Evolutionary conservation across 2,329 filamentous ascomycete species (phyloP).

Genomic region (Monilinia aucupariae): DNA sequence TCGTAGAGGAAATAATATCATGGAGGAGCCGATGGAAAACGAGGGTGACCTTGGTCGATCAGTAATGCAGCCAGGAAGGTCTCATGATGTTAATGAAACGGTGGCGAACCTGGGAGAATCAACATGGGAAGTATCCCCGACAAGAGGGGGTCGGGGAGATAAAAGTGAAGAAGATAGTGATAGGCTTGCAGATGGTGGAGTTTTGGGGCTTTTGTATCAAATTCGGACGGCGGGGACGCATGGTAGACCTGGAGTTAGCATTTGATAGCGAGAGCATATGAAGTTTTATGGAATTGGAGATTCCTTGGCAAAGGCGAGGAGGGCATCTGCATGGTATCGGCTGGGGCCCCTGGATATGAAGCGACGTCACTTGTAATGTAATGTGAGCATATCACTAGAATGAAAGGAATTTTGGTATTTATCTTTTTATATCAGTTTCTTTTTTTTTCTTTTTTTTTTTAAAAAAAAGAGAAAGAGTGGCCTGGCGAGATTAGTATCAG

Average conservation of each 20-base stretch:
- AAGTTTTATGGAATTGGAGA: constrained; percentile 9
- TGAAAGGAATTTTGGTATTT: background rate
- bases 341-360: constrained; percentile 2
- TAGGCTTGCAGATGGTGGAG: constrained; percentile 47
- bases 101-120: constrained; percentile 37
- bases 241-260: constrained; percentile 38
- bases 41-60: constrained; percentile 32
- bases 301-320: background rate
- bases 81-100: constrained; percentile 31
- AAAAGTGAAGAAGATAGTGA: constrained; percentile 44
- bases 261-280: constrained; percentile 25
- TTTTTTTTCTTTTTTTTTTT: no score
- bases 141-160: constrained; percentile 31
- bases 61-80: constrained; percentile 3
- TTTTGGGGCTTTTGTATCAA: constrained; percentile 61
- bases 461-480: background rate
- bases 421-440: background rate
- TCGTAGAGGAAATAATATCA: constrained; percentile 43
- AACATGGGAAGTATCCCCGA: constrained; percentile 41
- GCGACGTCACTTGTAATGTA: background rate
- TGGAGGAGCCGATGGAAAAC: constrained; percentile 51
- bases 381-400: background rate
- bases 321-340: background rate
- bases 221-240: constrained; percentile 58
- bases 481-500: background rate